These are phyloP conservation scores for Hericium erinaceus DNA, from an alignment of 768 basidiomycete species.

Conservation along the genomic window DNA sequence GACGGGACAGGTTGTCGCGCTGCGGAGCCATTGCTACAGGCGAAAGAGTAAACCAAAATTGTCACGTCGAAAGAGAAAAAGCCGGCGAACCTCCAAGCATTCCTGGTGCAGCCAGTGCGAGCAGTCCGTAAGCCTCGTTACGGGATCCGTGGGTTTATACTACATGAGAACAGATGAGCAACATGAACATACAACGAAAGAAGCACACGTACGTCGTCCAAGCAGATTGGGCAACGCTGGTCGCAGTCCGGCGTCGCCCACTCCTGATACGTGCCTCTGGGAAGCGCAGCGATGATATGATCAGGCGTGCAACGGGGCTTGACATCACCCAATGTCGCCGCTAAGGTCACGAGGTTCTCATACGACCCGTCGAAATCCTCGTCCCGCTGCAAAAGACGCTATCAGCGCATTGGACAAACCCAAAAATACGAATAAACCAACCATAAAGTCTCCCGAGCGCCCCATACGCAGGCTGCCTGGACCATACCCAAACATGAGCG, in stretches of 20 bases:
- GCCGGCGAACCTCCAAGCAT: slow-evolving; percentile 55
- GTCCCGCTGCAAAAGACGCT: slow-evolving; percentile 41
- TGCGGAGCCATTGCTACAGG: slow-evolving; percentile 71
- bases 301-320: slow-evolving; percentile 56
- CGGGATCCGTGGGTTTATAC: slow-evolving; percentile 55
- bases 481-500: background rate
- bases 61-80: background rate
- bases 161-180: slow-evolving; percentile 22
- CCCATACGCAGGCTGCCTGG: slow-evolving; percentile 1
- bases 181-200: background rate
- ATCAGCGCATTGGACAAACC: slow-evolving; percentile 1
- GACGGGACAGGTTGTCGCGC: slow-evolving; percentile 72
- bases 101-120: slow-evolving; percentile 74
- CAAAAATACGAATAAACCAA: slow-evolving; percentile 21
- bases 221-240: slow-evolving; percentile 71
- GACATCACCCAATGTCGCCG: slow-evolving; percentile 57
- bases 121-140: slow-evolving; percentile 62
- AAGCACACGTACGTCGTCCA: slow-evolving; percentile 60
- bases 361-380: slow-evolving; percentile 73
- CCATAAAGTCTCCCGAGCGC: slow-evolving; percentile 39
- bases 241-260: slow-evolving; percentile 59
- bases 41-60: slow-evolving; percentile 4
- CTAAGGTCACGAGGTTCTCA: slow-evolving; percentile 53
- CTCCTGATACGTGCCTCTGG: slow-evolving; percentile 54
- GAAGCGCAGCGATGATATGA: slow-evolving; percentile 48